Conservation (phyloP, 768 basidiomycete genomes). For the Dacryopinax spathularia region DNA sequence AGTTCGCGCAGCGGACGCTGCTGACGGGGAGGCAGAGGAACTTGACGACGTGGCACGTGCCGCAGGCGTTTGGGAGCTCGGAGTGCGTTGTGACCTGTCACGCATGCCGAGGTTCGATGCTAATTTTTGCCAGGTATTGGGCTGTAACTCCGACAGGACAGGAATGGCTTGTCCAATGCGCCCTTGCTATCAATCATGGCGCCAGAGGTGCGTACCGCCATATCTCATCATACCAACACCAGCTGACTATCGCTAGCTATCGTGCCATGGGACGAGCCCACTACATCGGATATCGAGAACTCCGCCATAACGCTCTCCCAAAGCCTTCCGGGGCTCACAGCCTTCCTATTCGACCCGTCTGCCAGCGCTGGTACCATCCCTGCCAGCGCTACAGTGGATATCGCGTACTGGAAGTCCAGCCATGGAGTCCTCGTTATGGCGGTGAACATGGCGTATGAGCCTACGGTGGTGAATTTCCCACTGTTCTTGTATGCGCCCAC, state of each 20-base stretch:
- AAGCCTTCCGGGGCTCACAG: slow-evolving; percentile 32
- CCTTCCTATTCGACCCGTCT: slow-evolving; percentile 33
- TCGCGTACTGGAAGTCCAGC: slow-evolving; percentile 37
- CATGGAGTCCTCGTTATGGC: slow-evolving; percentile 35
- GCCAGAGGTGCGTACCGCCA: slow-evolving; percentile 17
- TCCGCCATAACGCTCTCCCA: slow-evolving; percentile 37
- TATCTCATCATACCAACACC: neutral
- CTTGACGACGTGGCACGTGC: slow-evolving; percentile 65
- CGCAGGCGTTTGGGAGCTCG: slow-evolving; percentile 56
- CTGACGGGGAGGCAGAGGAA: slow-evolving; percentile 53
- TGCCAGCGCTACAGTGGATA: slow-evolving; percentile 28
- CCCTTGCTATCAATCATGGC: slow-evolving; percentile 58
- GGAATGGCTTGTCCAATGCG: slow-evolving; percentile 52
- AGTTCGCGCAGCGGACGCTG: slow-evolving; percentile 44
- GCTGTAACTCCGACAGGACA: slow-evolving; percentile 47
- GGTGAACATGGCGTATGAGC: slow-evolving; percentile 36
- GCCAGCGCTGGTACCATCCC: slow-evolving; percentile 32
- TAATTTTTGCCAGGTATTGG: slow-evolving; percentile 37
- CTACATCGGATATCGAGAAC: slow-evolving; percentile 37
- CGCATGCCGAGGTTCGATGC: neutral
- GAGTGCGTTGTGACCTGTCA: slow-evolving; percentile 18
- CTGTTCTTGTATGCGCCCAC: neutral
- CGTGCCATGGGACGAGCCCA: slow-evolving; percentile 41
- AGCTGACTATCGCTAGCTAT: slow-evolving; percentile 25
- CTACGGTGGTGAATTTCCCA: slow-evolving; percentile 23